Evolutionary conservation across 2,329 filamentous ascomycete genomes (phyloP).

Genomic region (Diaporthe vexans): DNA sequence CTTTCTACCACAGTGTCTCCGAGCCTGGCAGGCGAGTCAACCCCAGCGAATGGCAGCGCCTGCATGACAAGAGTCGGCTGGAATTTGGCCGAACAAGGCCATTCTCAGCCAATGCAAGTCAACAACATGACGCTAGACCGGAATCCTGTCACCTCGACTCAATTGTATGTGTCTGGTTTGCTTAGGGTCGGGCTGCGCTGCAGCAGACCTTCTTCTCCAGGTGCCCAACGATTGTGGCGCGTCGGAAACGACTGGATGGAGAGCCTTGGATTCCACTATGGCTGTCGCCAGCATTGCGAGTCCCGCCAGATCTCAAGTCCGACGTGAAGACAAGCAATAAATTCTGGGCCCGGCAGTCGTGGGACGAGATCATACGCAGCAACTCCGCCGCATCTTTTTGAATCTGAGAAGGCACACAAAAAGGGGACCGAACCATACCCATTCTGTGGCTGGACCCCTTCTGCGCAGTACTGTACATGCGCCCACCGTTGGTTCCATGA

Average conservation of each 20-base stretch:
- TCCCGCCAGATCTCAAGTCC: slow-evolving; percentile 36
- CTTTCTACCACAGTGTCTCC: slow-evolving; percentile 24
- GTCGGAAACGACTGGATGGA: slow-evolving; percentile 22
- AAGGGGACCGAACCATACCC: slow-evolving; percentile 33
- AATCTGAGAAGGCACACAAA: slow-evolving; percentile 26
- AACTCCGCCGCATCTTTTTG: slow-evolving; percentile 37
- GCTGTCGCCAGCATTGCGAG: slow-evolving; percentile 22
- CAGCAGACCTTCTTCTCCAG: slow-evolving; percentile 7
- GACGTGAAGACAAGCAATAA: slow-evolving; percentile 38
- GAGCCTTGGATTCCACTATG: slow-evolving; percentile 29
- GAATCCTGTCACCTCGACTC: slow-evolving; percentile 38
- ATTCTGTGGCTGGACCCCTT: slow-evolving; percentile 30
- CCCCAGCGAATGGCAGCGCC: slow-evolving; percentile 10
- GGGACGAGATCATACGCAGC: slow-evolving; percentile 38
- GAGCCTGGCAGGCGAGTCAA: slow-evolving; percentile 38
- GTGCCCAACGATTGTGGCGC: slow-evolving; percentile 19
- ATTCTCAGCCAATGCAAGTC: slow-evolving; percentile 33
- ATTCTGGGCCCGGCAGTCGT: slow-evolving; percentile 41
- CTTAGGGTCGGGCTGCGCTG: slow-evolving; percentile 19
- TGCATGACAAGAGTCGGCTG: slow-evolving; percentile 32
- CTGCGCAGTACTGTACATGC: slow-evolving; percentile 29
- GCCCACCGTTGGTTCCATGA: slow-evolving; percentile 39
- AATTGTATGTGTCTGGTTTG: slow-evolving; percentile 24
- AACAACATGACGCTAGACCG: slow-evolving; percentile 37
- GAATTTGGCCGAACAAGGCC: slow-evolving; percentile 38